These are phyloP conservation scores for Candida oleophila DNA, from an alignment of 805 yeast species.

Conservation along the genomic window DNA sequence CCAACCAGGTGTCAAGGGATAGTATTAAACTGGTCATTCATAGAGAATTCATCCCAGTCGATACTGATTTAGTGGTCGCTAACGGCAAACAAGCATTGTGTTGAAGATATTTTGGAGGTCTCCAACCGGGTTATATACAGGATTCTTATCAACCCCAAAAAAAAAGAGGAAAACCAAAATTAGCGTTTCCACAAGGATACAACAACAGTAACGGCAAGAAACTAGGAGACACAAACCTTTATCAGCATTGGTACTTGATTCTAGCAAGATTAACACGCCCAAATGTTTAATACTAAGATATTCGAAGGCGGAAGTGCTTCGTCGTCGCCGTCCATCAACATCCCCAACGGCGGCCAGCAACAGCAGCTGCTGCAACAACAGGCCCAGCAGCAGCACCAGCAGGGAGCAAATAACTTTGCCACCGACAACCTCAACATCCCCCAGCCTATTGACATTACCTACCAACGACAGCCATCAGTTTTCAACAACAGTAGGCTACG, in stretches of 20 bases:
- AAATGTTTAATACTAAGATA: slow-evolving; percentile 44
- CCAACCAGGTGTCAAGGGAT: neutral
- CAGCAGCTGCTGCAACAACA: slow-evolving; percentile 20
- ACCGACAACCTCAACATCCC: slow-evolving; percentile 21
- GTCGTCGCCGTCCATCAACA: slow-evolving; percentile 3
- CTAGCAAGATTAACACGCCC: too few species aligned
- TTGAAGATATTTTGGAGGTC: neutral
- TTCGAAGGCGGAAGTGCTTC: slow-evolving; percentile 26
- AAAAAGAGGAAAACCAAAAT: neutral
- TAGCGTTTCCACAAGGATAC: neutral
- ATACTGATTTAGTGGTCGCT: neutral
- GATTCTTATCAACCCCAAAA: neutral
- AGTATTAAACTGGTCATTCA: neutral
- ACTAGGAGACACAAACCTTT: neutral
- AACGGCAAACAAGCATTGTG: neutral
- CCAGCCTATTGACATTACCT: slow-evolving; percentile 46
- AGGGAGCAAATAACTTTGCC: neutral
- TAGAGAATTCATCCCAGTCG: neutral
- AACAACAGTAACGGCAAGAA: neutral
- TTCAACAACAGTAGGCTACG: slow-evolving; percentile 50
- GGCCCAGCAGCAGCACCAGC: slow-evolving; percentile 3
- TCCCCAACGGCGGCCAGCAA: slow-evolving; percentile 8
- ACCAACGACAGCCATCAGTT: slow-evolving; percentile 40
- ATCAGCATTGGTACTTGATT: too few species aligned
- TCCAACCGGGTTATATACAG: neutral